Evolutionary conservation across 805 yeast species (phyloP).

Genomic region (Kazachstania africana): DNA sequence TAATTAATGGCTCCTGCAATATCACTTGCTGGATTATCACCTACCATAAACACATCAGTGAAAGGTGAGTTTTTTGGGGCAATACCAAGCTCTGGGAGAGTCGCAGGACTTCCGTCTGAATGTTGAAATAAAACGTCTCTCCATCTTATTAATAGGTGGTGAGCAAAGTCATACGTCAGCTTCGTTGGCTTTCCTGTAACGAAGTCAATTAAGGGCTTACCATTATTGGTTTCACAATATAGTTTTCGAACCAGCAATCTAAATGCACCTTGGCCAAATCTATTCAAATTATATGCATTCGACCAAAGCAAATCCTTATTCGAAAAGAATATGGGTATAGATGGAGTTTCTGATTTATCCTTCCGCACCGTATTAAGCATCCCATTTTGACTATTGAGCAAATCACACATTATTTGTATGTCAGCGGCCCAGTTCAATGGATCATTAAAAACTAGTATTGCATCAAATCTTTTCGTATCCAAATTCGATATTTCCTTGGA

Average conservation of each 20-base stretch:
- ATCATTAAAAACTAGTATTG: slow-evolving; percentile 74
- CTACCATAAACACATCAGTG: slow-evolving; percentile 78
- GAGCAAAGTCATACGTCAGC: slow-evolving; percentile 75
- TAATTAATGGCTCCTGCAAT: slow-evolving; percentile 77
- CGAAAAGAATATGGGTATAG: slow-evolving; percentile 65
- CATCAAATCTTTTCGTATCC: slow-evolving; percentile 43
- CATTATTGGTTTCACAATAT: slow-evolving; percentile 42
- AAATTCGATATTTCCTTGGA: slow-evolving; percentile 22
- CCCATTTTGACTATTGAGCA: slow-evolving; percentile 55
- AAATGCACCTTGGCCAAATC: slow-evolving; percentile 90
- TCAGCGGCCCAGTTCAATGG: slow-evolving; percentile 85
- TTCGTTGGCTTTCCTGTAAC: slow-evolving; percentile 75
- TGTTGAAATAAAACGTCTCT: slow-evolving; percentile 25
- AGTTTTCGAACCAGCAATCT: slow-evolving; percentile 50
- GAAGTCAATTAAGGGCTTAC: slow-evolving; percentile 36
- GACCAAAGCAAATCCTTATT: slow-evolving; percentile 85
- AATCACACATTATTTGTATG: slow-evolving; percentile 62
- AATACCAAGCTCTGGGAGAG: slow-evolving; percentile 35
- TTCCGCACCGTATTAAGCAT: slow-evolving; percentile 47
- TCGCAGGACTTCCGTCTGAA: slow-evolving; percentile 12
- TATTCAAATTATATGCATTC: slow-evolving; percentile 60
- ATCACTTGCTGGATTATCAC: slow-evolving; percentile 92
- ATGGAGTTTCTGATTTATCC: slow-evolving; percentile 30
- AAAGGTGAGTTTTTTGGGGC: slow-evolving; percentile 35
- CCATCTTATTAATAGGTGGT: slow-evolving; percentile 51